phyloP scores from a whole-genome alignment of 345 rosid genomes.

The Viola odorata region DNA sequence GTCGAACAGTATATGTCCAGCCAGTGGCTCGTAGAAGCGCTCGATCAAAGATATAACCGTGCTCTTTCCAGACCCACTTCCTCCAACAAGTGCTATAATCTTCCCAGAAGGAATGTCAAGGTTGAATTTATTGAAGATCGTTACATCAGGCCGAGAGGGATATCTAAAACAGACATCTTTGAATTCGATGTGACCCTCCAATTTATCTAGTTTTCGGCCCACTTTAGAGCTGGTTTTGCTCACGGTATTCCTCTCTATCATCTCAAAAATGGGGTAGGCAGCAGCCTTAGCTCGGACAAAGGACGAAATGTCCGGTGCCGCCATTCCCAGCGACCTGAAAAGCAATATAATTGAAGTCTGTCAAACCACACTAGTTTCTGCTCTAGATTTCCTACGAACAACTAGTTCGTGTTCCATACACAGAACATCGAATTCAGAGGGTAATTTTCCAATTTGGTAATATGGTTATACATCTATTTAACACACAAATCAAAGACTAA shows the following conservation, averaged over 20 bases:
- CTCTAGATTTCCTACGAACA: no score
- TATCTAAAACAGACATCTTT: slow-evolving; percentile 67
- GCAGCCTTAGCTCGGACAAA: slow-evolving; percentile 80
- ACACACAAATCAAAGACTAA: no score
- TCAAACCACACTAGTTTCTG: no score
- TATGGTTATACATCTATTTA: not conserved
- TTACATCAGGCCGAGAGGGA: slow-evolving; percentile 79
- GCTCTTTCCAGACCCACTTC: slow-evolving; percentile 97
- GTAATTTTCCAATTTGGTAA: not conserved
- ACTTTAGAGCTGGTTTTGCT: slow-evolving; percentile 51
- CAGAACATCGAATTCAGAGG: not conserved
- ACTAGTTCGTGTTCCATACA: no score
- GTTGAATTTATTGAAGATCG: slow-evolving; percentile 51
- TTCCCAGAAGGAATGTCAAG: slow-evolving; percentile 73
- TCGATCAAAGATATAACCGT: slow-evolving; percentile 87
- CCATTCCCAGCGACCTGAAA: slow-evolving; percentile 82
- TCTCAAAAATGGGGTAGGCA: slow-evolving; percentile 83
- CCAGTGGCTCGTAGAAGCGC: slow-evolving; percentile 78
- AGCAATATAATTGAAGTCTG: slow-evolving; percentile 2
- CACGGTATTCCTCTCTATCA: slow-evolving; percentile 77
- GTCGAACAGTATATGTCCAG: slow-evolving; percentile 62
- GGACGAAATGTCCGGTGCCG: slow-evolving; percentile 83
- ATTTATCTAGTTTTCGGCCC: slow-evolving; percentile 43
- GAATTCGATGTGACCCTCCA: slow-evolving; percentile 73
- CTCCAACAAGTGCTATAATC: slow-evolving; percentile 89